These are phyloP conservation scores for Dictyostelium firmibasis DNA, from an alignment of 78 protist species.

Conservation along the genomic window DNA sequence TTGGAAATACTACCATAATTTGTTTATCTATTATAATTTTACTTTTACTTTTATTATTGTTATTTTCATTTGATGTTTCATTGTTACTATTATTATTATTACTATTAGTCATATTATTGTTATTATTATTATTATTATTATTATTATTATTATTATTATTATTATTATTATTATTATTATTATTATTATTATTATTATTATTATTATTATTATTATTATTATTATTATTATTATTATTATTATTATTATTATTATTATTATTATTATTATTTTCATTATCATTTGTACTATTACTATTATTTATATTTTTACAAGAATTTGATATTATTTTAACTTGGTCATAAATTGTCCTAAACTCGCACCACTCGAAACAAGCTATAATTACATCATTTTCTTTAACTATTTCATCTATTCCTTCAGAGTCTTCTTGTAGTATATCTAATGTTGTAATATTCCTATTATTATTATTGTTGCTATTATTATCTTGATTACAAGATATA, in stretches of 20 bases:
- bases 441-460: neutral
- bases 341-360: constrained; percentile 30
- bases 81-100: neutral
- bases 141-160: too few species aligned
- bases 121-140: too few species aligned
- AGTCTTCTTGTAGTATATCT: neutral
- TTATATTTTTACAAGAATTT: neutral
- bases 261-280: neutral
- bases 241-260: too few species aligned
- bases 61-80: neutral
- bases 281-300: neutral
- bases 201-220: neutral
- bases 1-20: constrained; percentile 30
- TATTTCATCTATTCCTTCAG: neutral
- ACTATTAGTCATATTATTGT: too few species aligned
- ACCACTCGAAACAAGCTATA: constrained; percentile 53
- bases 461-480: neutral
- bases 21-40: neutral
- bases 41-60: neutral
- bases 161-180: neutral
- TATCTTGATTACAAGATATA: neutral
- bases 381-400: constrained; percentile 2
- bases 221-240: too few species aligned
- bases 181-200: neutral
- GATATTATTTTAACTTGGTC: neutral